Evolutionary conservation across 2,329 filamentous ascomycete species (phyloP), one percentile per base, ranked within the genome.

Genomic region (Clonostachys sp.): DNA sequence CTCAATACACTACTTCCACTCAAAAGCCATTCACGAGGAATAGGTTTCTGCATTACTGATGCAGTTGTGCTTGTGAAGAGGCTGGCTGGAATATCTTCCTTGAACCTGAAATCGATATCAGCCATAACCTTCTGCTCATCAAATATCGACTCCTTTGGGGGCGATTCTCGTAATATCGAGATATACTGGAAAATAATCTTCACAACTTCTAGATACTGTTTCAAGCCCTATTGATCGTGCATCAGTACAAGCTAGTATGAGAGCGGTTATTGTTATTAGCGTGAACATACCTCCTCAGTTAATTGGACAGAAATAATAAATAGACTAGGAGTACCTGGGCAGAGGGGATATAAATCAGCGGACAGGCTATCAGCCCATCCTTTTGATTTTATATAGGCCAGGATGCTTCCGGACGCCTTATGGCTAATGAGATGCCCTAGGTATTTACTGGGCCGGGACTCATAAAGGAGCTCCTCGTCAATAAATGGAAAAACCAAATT

Each of bases 101-200:
- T 89, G 69, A 95, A 99, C 55, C 87, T 89, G 75, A 99, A 99
- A 56, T 95, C 88, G 12, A 97, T 89, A 55, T 97, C 91, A 41
- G 88, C 85, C 70, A 97, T 84, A 35, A 85, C 84, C 66, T 91
- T 92, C 65, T 94, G 87, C 67, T 99, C 94, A 34, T 95, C 82
- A 49, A 94, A 91, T 49, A 97, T 91, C 94, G 94, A 97, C 63
- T 95, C 77, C 55, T 95, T 86, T 0, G 92, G 91, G 6, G 86
- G 80, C 4, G 78, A 77, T 57, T 95, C 88, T 52, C 83, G 84
- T 48, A 99, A 79, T 64, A 99, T 80, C 12, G 90, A 84, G 52
- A 97, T 84, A 59, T 99, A 99, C 63, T 95, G 86, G 70, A 96
- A 96, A 51, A 95, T 78, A 33, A 85, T 81, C 65, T 91, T 91